Base-by-base conservation (phyloP, 73 alveolate species). In the Blepharisma japonicum region DNA sequence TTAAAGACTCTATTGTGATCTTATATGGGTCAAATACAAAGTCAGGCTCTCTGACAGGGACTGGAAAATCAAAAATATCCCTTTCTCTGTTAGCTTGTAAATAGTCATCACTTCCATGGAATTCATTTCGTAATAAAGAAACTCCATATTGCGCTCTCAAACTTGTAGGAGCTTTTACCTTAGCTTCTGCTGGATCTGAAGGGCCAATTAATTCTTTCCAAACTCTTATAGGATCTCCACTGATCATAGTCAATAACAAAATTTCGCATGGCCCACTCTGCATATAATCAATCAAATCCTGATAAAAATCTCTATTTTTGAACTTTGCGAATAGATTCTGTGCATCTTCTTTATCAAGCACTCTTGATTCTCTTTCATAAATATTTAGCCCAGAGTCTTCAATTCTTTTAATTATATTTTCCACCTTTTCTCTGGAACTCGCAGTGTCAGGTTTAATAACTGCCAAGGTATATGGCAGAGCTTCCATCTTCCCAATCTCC, bases 121-220 rank as follows among this genome's bases (percentile, higher is more conserved):
- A 89, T 20, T 94, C 99, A 90, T 95, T 95, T 80, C 88, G 92
- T 6, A 95, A 83, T 23, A 89, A 46, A 79, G 89, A 92, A 23
- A 68, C 76, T 0, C 99, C 99, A 87, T 89, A 91, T 53, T 71
- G 46, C 7, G 96, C 99, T 81, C 99, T 91, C 53, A 95, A 82
- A 9, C 89, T 67, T 45, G 83, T 67, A 48, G 90, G 94, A 84
- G 83, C 93, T 47, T 68, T 56, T 45, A 70, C 74, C 81, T 87
- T 95, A 8, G 98, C 97, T 8, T 82, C 89, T 7, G 77, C 91
- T 46, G 99, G 99, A 71, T 93, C 98, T 55, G 83, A 84, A 49
- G 94, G 90, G 27, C 99, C 99, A 32, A 95, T 93, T 86, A 95
- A 71, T 80, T 91, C 86, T 84, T 90, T 93, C 98, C 97, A 95